Percentiles rank a stretch among this genome's conserved stretches.
Conservation (phyloP, 2,329 filamentous ascomycete species). For the Dothistroma septosporum region DNA sequence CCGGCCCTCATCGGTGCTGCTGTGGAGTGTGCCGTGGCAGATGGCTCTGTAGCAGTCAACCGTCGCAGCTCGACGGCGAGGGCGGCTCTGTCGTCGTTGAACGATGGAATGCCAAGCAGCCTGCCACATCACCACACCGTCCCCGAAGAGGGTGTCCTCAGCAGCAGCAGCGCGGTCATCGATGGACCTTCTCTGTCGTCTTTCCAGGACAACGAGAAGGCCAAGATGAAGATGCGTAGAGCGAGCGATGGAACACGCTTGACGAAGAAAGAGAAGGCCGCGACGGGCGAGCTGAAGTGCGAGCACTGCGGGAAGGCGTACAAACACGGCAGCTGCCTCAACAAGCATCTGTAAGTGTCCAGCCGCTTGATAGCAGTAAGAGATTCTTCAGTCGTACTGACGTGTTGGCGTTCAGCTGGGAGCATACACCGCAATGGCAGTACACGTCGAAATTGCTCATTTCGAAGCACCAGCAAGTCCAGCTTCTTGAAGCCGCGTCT, state of each 20-base stretch:
- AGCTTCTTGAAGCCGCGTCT: slow-evolving; percentile 93
- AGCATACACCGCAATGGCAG: slow-evolving; percentile 97
- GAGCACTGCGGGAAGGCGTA: slow-evolving; percentile 99
- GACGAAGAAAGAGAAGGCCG: slow-evolving; percentile 75
- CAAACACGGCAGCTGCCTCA: slow-evolving; percentile 99
- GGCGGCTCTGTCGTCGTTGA: slow-evolving; percentile 44
- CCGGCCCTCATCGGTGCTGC: slow-evolving; percentile 72
- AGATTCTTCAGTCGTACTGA: slow-evolving; percentile 12
- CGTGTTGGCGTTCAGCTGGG: slow-evolving; percentile 66
- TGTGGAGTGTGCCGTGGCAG: slow-evolving; percentile 56
- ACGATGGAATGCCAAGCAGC: slow-evolving; percentile 58
- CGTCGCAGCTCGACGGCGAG: slow-evolving; percentile 70
- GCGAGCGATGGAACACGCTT: slow-evolving; percentile 85
- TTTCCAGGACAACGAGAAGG: slow-evolving; percentile 45
- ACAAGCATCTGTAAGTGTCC: slow-evolving; percentile 94
- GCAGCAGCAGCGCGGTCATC: slow-evolving; percentile 53
- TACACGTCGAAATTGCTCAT: slow-evolving; percentile 96
- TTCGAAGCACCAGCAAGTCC: slow-evolving; percentile 98
- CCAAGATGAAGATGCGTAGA: slow-evolving; percentile 54
- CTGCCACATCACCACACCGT: slow-evolving; percentile 51
- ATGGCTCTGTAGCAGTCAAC: slow-evolving; percentile 55
- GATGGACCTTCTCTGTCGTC: slow-evolving; percentile 61
- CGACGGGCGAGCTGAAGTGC: slow-evolving; percentile 83
- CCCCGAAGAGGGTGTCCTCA: slow-evolving; percentile 33
- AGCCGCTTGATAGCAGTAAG: not conserved